Base-by-base conservation (phyloP, 202 grass and related monocot species). In the Panicum hallii region DNA sequence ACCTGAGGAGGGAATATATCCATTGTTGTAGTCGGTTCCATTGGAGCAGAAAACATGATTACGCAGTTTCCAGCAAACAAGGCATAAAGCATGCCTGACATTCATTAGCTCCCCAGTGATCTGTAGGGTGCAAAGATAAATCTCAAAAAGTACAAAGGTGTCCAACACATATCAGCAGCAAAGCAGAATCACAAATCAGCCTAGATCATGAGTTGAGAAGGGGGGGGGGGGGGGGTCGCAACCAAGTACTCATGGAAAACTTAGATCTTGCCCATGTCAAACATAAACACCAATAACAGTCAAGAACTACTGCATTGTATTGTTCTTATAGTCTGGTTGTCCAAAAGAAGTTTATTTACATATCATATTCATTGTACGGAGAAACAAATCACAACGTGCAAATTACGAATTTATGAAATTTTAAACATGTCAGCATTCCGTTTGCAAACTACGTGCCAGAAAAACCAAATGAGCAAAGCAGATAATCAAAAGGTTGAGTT, bases 11-110 rank as follows among this genome's bases (percentile, higher is more conserved):
- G 76, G 47, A 75, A 66, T 26, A 69, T 60, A 43, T 45, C 28
- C 44, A 69, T 70, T 79, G 15, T 66, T 17, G 52, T 34, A 46
- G 22, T 52, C 74, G 5, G 53, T 80, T 50, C 4, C 58, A 4
- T 81, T 69, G 77, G 63, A 52, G 67, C 79, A 76, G 77, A 89
- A 85, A 76, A 79, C 9, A 53, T 89, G 70, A 76, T 70, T 81
- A 75, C 70, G 87, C 45, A 89, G 23, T 85, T 85, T 89, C 16
- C 41, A n/a, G 38, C 44, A 63, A 68, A 85, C 69, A 76, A 75
- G 70, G 30, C 40, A 81, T 85, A 89, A 89, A 76, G 77, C 77
- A 47, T 89, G 47, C 58, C 87, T 69, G 45, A 85, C 77, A 76
- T 85, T 84, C 63, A 20, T 47, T 76, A 67, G 9, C 8, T 85